Conservation (phyloP, 176 grass and related monocot genomes). For the Paspalum vaginatum region DNA sequence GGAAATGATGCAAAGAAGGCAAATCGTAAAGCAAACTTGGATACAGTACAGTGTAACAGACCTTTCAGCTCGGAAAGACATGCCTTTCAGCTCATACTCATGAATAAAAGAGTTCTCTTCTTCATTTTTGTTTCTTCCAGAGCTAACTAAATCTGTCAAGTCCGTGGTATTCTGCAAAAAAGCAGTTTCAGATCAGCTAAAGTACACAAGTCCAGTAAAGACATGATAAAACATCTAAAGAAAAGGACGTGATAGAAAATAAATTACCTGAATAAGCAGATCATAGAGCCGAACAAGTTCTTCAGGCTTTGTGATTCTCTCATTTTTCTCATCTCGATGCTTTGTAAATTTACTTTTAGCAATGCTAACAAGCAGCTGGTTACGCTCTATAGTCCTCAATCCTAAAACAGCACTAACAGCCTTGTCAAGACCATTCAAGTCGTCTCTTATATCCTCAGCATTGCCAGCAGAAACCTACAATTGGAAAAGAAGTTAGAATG, state of each 20-base stretch:
- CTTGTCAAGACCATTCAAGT: conserved; percentile 95
- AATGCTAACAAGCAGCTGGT: conserved; percentile 77
- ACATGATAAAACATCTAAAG: background rate
- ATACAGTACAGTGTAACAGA: conserved; percentile 34
- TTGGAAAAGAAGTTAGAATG: background rate
- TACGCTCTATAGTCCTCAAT: conserved; percentile 90
- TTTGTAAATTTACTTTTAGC: conserved; percentile 98
- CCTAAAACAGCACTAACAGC: conserved; percentile 93
- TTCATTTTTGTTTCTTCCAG: conserved; percentile 82
- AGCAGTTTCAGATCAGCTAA: conserved; percentile 23
- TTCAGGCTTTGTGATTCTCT: conserved; percentile 96
- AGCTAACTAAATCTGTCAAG: conserved; percentile 95
- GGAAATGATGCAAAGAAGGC: background rate
- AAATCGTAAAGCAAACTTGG: background rate
- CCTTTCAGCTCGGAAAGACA: conserved; percentile 84
- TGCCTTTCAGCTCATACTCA: conserved; percentile 75
- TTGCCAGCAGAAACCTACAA: conserved; percentile 85
- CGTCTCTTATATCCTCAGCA: conserved; percentile 90
- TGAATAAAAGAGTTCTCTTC: conserved; percentile 81
- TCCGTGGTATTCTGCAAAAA: conserved; percentile 87
- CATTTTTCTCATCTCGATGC: conserved; percentile 79
- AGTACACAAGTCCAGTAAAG: conserved; percentile 39
- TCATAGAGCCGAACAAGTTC: conserved; percentile 95
- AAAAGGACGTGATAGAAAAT: conserved; percentile 22
- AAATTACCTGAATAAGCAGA: conserved; percentile 83